Evolutionary conservation across 257 asterid species (phyloP).

Genomic region (Solanum phureja): DNA sequence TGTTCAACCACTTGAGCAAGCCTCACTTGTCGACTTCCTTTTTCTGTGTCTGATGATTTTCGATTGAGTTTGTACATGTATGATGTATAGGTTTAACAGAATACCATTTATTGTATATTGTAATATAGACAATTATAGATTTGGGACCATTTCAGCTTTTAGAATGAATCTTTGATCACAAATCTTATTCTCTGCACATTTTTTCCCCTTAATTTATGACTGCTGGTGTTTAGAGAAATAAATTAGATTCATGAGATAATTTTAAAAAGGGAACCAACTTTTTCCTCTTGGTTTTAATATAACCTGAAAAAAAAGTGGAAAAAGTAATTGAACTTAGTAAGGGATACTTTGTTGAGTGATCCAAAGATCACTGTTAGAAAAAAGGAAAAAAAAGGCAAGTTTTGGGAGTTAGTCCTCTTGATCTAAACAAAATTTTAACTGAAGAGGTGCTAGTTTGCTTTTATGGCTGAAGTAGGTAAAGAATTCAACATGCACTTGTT

Average conservation of each 20-base stretch:
- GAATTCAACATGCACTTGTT: too few species aligned
- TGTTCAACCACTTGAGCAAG: not conserved
- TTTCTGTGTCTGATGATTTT: not conserved
- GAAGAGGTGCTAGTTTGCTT: too few species aligned
- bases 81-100: not conserved
- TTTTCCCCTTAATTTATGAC: not conserved
- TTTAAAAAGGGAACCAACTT: not conserved
- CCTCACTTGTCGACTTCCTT: not conserved
- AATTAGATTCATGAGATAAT: constrained; percentile 2
- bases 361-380: not conserved
- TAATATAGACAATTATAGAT: not conserved
- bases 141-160: not conserved
- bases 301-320: not conserved
- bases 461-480: too few species aligned
- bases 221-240: not conserved
- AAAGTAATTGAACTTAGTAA: not conserved
- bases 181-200: not conserved
- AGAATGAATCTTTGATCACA: not conserved
- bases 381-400: too few species aligned
- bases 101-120: not conserved
- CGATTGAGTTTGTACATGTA: not conserved
- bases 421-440: too few species aligned
- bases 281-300: not conserved
- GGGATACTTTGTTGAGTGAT: not conserved
- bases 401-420: too few species aligned